Evolutionary conservation across 805 yeast genomes (phyloP).

Genomic region (Brettanomyces sp.): DNA sequence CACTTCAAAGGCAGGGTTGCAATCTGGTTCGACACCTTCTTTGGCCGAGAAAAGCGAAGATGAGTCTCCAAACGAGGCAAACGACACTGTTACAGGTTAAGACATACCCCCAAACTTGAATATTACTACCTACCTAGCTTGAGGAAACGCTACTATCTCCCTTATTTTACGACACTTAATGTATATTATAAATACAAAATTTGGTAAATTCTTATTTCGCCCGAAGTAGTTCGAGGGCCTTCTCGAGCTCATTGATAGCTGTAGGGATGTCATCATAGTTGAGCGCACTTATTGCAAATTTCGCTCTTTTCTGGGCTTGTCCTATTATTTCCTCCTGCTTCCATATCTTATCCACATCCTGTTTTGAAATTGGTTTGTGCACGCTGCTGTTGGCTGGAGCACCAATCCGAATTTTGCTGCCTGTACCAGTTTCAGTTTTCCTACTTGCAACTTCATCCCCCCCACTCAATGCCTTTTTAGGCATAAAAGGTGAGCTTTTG

Average conservation of each 20-base stretch:
- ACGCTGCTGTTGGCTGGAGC: too few relatives aligned
- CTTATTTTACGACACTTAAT: not conserved
- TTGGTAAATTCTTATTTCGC: not conserved
- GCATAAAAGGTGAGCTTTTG: too few relatives aligned
- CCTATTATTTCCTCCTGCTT: constrained; percentile 46
- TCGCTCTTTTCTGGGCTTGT: constrained; percentile 59
- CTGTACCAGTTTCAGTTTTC: too few relatives aligned
- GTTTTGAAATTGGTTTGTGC: constrained; percentile 15
- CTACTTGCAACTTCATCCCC: too few relatives aligned
- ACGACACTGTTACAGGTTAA: not conserved
- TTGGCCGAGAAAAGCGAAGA: constrained; percentile 8
- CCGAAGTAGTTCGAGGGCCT: constrained; percentile 40
- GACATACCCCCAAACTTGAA: not conserved
- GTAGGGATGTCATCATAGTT: constrained; percentile 68
- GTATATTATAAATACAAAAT: not conserved
- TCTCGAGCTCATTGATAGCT: constrained; percentile 50
- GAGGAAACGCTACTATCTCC: too few relatives aligned
- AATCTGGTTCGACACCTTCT: constrained; percentile 9
- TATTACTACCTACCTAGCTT: too few relatives aligned
- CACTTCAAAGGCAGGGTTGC: constrained; percentile 3
- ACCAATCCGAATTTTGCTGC: too few relatives aligned
- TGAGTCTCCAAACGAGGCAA: not conserved
- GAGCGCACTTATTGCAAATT: constrained; percentile 69
- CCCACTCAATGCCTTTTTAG: too few relatives aligned
- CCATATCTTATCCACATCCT: constrained; percentile 40